Evolutionary conservation across 768 basidiomycete species (phyloP), one percentile per base, ranked within the genome.

Genomic region (Neoboletus brunneissimus): DNA sequence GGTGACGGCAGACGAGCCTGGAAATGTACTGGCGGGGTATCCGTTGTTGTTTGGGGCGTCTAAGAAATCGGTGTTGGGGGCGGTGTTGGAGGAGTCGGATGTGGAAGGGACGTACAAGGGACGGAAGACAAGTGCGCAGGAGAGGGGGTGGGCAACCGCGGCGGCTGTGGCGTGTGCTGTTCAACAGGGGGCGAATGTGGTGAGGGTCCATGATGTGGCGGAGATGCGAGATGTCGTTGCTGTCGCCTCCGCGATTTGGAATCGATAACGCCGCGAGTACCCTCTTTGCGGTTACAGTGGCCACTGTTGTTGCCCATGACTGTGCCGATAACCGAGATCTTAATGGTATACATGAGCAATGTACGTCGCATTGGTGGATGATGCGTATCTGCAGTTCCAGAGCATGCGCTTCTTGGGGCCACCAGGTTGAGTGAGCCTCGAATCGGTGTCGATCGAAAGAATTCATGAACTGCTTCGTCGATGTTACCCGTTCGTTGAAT

Each of bases 381-480:
- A 13, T 55, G 79, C 86, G 66, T 76, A 91, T 87, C 90, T 85
- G 72, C 91, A 86, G 81, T 94, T 95, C 84, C 94, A 96, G 61
- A 93, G 6, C 27, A 27, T 27, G 27, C 27, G 27, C 5, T 27
- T 25, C 25, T 25, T 25, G 25, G 25, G 25, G 2, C 25, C 25
- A 25, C 25, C 25, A 25, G 25, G 3, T 25, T 25, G 5, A 25
- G 25, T 5, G 25, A 25, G 25, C 25, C 25, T 25, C n/a, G n/a
- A n/a, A n/a, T 25, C 25, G 25, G 25, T 5, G 25, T 25, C 25
- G 25, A 25, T 25, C 25, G 5, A 25, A 25, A 25, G 25, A 25
- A 25, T 25, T 25, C 25, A 5, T 25, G 25, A 25, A 25, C 25
- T 25, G 25, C 25, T 5, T 25, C 25, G 25, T 25, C 25, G 25